phyloP scores from a whole-genome alignment of 306 rosid species.

The Vigna mungo region DNA sequence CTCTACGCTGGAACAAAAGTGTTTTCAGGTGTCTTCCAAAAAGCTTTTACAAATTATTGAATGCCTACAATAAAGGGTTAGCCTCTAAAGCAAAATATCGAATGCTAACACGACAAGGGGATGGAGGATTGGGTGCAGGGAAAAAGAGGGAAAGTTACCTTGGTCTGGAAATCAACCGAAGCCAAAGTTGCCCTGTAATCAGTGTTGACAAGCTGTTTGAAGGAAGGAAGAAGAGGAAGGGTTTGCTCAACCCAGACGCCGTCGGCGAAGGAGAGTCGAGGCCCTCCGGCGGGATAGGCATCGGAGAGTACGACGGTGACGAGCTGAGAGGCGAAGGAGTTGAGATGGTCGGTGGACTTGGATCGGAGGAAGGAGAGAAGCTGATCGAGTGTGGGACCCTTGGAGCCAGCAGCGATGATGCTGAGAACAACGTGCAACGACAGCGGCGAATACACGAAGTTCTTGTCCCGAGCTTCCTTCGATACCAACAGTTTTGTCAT shows the following conservation, averaged over 20 bases:
- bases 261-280: slow-evolving; percentile 64
- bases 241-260: slow-evolving; percentile 74
- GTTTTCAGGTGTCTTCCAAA: too few relatives aligned
- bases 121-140: neutral
- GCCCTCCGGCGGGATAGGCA: slow-evolving; percentile 73
- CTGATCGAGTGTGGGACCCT: slow-evolving; percentile 71
- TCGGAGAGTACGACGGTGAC: slow-evolving; percentile 64
- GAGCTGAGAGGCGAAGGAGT: slow-evolving; percentile 67
- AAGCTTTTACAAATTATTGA: too few relatives aligned
- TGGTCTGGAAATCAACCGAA: slow-evolving; percentile 68
- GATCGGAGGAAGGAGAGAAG: slow-evolving; percentile 78
- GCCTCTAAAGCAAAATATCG: too few relatives aligned
- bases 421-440: slow-evolving; percentile 76
- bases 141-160: slow-evolving; percentile 49
- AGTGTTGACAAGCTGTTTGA: slow-evolving; percentile 63
- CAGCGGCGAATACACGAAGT: slow-evolving; percentile 77
- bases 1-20: too few relatives aligned
- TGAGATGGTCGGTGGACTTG: slow-evolving; percentile 65
- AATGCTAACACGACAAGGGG: neutral
- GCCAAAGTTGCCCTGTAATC: slow-evolving; percentile 60
- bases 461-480: slow-evolving; percentile 48
- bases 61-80: too few relatives aligned
- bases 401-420: slow-evolving; percentile 72
- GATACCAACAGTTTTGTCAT: slow-evolving; percentile 60
- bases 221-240: slow-evolving; percentile 66